Conservation (phyloP, 148 eudicot species). For the Fagopyrum esculentum region DNA sequence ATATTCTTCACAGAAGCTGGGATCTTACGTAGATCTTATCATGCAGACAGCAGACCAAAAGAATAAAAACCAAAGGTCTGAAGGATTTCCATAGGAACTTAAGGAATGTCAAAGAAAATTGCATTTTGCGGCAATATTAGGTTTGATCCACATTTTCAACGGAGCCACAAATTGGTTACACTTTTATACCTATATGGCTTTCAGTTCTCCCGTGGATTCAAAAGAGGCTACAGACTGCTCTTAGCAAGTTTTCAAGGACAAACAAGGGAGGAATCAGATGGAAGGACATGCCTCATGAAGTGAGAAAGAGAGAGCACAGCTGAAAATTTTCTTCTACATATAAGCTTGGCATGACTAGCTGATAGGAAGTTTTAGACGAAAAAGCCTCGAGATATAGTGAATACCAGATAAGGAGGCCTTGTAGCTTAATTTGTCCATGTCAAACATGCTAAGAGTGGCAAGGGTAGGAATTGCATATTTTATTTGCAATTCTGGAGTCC, state of each 20-base stretch:
- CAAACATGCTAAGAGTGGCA: background rate
- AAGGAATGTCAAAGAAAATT: too few relatives aligned
- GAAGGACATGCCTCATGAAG: background rate
- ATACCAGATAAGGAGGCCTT: background rate
- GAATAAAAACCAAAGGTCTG: too few relatives aligned
- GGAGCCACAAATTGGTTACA: background rate
- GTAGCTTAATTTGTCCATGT: background rate
- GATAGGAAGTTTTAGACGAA: too few relatives aligned
- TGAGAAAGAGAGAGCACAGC: background rate
- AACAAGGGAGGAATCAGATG: background rate
- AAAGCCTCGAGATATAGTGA: too few relatives aligned
- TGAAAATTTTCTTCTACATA: background rate
- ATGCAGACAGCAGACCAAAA: too few relatives aligned
- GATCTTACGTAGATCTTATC: too few relatives aligned
- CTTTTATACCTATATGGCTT: background rate
- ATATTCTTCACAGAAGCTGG: background rate
- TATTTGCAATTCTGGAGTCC: background rate
- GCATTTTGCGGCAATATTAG: background rate
- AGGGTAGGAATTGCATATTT: background rate
- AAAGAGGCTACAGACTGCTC: background rate
- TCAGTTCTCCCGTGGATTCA: background rate
- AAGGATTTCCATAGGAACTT: too few relatives aligned
- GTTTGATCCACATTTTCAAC: background rate
- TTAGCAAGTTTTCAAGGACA: background rate
- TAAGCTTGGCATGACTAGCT: background rate